Evolutionary conservation across 2,329 filamentous ascomycete genomes (phyloP).

Genomic region (Claviceps humidiphila): DNA sequence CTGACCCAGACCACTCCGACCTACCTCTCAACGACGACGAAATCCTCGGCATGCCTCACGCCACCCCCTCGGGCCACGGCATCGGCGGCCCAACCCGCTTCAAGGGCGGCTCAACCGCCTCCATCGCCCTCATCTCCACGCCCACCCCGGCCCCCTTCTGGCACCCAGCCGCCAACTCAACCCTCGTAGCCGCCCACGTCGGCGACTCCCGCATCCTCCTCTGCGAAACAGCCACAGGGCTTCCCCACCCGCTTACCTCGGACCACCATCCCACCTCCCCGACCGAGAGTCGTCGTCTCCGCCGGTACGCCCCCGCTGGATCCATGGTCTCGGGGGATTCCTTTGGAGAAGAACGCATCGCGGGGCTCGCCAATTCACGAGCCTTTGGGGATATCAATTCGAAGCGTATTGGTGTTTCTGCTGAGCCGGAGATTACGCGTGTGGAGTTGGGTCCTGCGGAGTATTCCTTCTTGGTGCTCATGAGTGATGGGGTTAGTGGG

Average conservation of each 20-base stretch:
- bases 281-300: conserved; percentile 66
- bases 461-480: conserved; percentile 78
- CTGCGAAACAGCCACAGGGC: conserved; percentile 73
- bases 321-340: conserved; percentile 78
- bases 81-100: conserved; percentile 72
- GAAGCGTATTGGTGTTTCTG: conserved; percentile 87
- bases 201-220: conserved; percentile 87
- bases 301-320: conserved; percentile 63
- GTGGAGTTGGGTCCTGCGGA: conserved; percentile 71
- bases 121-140: conserved; percentile 79
- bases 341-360: conserved; percentile 93
- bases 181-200: conserved; percentile 76
- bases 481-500: conserved; percentile 80
- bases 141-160: conserved; percentile 87
- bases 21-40: conserved; percentile 74
- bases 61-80: conserved; percentile 39
- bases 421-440: conserved; percentile 77
- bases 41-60: conserved; percentile 52
- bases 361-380: conserved; percentile 83
- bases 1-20: conserved; percentile 63
- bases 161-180: conserved; percentile 78
- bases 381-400: conserved; percentile 85
- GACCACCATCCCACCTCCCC: conserved; percentile 90
- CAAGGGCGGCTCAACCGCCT: conserved; percentile 87
- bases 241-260: conserved; percentile 67